These are phyloP conservation scores for Leccinum variicolor DNA, from an alignment of 768 basidiomycete species.

Conservation along the genomic window DNA sequence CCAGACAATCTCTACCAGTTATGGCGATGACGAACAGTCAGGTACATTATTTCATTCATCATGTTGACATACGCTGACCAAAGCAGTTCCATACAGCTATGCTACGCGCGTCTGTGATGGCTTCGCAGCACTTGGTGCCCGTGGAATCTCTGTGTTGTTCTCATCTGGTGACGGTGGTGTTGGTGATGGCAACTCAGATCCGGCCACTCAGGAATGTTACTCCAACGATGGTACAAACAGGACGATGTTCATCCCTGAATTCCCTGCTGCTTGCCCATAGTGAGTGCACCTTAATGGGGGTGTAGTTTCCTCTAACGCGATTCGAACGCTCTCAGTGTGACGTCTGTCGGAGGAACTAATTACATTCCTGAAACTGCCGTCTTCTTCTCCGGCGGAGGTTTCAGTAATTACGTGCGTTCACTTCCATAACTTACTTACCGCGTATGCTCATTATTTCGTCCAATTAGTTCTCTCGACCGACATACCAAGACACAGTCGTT, in stretches of 20 bases:
- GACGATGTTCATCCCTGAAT: constrained; percentile 52
- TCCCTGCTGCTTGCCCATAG: constrained; percentile 64
- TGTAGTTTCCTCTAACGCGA: background rate
- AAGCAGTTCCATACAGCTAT: constrained; percentile 52
- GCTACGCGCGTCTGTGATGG: constrained; percentile 55
- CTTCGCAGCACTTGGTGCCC: constrained; percentile 64
- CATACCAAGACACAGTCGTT: constrained; percentile 50
- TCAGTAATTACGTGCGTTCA: constrained; percentile 57
- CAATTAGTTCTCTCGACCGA: constrained; percentile 50
- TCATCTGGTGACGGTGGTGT: constrained; percentile 69
- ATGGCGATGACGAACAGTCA: constrained; percentile 71
- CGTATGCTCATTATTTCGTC: background rate
- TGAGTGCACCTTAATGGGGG: constrained; percentile 20
- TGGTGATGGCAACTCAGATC: constrained; percentile 58
- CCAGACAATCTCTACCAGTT: constrained; percentile 67
- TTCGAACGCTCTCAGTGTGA: constrained; percentile 46
- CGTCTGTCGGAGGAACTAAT: constrained; percentile 66
- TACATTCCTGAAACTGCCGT: constrained; percentile 58
- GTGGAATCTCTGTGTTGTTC: constrained; percentile 64
- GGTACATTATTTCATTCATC: constrained; percentile 31
- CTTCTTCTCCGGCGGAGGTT: constrained; percentile 69
- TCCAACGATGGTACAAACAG: constrained; percentile 56
- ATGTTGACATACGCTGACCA: background rate
- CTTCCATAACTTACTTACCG: background rate
- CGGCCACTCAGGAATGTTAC: constrained; percentile 49